A percentile compares a stretch with the other conserved stretches of the same genome.
phyloP scores from a whole-genome alignment of 805 yeast genomes.

The Wickerhamiella sergipiensis region DNA sequence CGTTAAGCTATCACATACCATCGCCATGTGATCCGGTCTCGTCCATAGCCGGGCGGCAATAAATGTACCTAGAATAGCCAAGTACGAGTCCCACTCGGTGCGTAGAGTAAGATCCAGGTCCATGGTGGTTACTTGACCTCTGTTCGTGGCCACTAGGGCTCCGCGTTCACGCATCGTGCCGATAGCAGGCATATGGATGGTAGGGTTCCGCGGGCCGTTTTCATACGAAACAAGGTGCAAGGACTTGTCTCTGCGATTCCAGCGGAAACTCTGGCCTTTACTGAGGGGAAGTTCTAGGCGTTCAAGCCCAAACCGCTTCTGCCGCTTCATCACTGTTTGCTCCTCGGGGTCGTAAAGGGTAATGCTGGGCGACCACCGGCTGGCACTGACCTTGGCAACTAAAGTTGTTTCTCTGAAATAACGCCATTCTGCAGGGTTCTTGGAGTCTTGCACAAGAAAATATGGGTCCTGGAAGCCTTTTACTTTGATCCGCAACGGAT shows the following conservation, averaged over 20 bases:
- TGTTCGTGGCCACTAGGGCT: background rate
- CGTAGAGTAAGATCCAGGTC: background rate
- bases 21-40: background rate
- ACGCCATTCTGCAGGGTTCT: background rate
- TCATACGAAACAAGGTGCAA: background rate
- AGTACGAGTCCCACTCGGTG: background rate
- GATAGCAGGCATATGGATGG: background rate
- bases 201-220: background rate
- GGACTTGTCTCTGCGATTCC: background rate
- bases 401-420: background rate
- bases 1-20: background rate
- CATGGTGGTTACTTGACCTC: background rate
- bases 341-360: background rate
- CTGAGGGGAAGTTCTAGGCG: background rate
- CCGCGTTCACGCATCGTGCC: background rate
- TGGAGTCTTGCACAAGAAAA: background rate
- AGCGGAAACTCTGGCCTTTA: background rate
- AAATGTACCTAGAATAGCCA: background rate
- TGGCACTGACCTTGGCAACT: background rate
- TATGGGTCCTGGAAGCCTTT: background rate
- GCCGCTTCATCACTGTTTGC: background rate
- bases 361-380: background rate
- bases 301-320: background rate
- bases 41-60: constrained; percentile 1
- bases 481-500: background rate